phyloP scores from a whole-genome alignment of 345 rosid genomes.

The Pugionium dolabratum region DNA sequence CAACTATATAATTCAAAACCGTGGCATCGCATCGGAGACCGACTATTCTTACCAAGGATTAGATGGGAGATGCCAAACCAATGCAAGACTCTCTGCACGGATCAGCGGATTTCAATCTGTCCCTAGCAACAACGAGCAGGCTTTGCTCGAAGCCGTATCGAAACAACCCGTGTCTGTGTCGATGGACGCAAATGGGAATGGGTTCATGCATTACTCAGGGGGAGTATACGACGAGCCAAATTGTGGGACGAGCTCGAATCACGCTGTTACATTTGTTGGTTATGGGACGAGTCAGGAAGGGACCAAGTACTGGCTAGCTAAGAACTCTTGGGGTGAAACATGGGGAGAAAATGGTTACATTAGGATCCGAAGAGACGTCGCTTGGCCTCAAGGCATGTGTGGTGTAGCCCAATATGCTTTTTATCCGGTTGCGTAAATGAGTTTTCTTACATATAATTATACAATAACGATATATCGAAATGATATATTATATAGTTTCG shows the following conservation, averaged over 20 bases:
- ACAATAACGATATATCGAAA: conserved; percentile 7
- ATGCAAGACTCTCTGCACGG: conserved; percentile 39
- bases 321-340: conserved; percentile 60
- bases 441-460: background rate
- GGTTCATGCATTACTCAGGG: conserved; percentile 45
- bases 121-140: conserved; percentile 50
- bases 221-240: conserved; percentile 47
- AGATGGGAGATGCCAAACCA: conserved; percentile 35
- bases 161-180: conserved; percentile 60
- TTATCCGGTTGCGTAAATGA: conserved; percentile 48
- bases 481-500: background rate
- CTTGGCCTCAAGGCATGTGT: conserved; percentile 54
- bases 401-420: conserved; percentile 52
- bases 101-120: conserved; percentile 56
- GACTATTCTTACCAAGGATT: conserved; percentile 49
- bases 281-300: conserved; percentile 50
- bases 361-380: conserved; percentile 49
- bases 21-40: conserved; percentile 53
- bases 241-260: conserved; percentile 49
- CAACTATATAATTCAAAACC: conserved; percentile 43
- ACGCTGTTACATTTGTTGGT: conserved; percentile 57
- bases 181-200: conserved; percentile 42
- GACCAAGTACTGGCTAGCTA: conserved; percentile 57
- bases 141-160: conserved; percentile 53
- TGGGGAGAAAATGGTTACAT: conserved; percentile 52